A percentile compares a stretch with the other conserved stretches of the same genome.
Conservation (phyloP, 2,329 filamentous ascomycete species). For the Aureobasidium pullulans region DNA sequence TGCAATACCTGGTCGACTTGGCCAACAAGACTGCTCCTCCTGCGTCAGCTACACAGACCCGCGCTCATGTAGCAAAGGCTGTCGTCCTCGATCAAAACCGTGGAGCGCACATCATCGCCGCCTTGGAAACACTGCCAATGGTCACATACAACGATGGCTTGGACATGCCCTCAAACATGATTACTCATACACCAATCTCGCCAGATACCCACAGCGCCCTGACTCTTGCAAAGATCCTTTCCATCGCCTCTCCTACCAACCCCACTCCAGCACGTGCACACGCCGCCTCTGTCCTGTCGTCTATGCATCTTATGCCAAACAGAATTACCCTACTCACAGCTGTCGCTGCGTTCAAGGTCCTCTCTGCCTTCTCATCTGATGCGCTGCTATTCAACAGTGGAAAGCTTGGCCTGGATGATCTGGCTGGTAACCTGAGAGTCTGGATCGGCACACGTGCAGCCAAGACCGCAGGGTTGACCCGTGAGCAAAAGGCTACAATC, state of each 20-base stretch:
- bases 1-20: constrained; percentile 51
- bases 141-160: constrained; percentile 22
- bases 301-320: constrained; percentile 31
- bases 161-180: constrained; percentile 35
- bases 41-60: constrained; percentile 61
- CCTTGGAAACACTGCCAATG: constrained; percentile 45
- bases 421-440: constrained; percentile 36
- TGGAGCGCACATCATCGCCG: constrained; percentile 43
- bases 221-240: constrained; percentile 52
- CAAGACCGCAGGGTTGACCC: constrained; percentile 32
- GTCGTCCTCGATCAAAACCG: constrained; percentile 50
- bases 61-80: constrained; percentile 52
- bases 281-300: constrained; percentile 34
- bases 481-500: constrained; percentile 31
- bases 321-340: constrained; percentile 40
- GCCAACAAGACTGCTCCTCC: constrained; percentile 69
- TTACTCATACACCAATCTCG: constrained; percentile 50
- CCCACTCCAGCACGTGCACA: constrained; percentile 28
- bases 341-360: constrained; percentile 36
- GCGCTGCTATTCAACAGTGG: constrained; percentile 26
- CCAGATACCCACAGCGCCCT: constrained; percentile 51
- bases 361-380: constrained; percentile 32
- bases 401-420: constrained; percentile 34
- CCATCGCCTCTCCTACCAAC: constrained; percentile 29
- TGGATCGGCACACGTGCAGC: constrained; percentile 41